Conservation (phyloP, 192 early-diverging fungal genomes). For the Linnemannia elongata region DNA sequence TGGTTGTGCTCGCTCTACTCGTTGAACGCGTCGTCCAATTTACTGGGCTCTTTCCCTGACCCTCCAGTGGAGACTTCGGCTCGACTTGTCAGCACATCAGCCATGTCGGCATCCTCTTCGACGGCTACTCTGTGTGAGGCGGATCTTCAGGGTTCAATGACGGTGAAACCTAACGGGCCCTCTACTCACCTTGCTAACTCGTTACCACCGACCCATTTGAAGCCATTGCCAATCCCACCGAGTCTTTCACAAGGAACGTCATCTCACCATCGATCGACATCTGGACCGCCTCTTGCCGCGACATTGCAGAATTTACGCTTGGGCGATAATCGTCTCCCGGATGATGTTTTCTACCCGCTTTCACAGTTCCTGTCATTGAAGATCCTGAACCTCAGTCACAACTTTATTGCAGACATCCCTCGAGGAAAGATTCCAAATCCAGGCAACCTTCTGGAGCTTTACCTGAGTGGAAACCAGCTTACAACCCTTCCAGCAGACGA, state of each 20-base stretch:
- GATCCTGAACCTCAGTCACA: constrained; percentile 86
- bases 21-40: constrained; percentile 86
- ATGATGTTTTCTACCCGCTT: constrained; percentile 86
- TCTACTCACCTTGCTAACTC: constrained; percentile 36
- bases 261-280: not conserved
- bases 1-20: constrained; percentile 80
- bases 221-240: constrained; percentile 61
- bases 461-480: constrained; percentile 89
- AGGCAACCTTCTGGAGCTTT: constrained; percentile 79
- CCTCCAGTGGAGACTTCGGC: constrained; percentile 55
- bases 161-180: constrained; percentile 48
- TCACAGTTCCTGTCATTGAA: constrained; percentile 79
- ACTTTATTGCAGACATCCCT: constrained; percentile 88
- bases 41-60: constrained; percentile 85
- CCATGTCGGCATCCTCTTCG: constrained; percentile 11
- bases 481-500: constrained; percentile 87
- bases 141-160: not conserved
- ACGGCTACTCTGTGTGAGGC: constrained; percentile 6
- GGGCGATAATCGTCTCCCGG: constrained; percentile 86
- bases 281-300: constrained; percentile 64
- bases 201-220: not conserved
- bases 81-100: not conserved
- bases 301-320: constrained; percentile 77
- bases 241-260: not conserved
- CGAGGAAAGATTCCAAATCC: constrained; percentile 77